These are phyloP conservation scores for Alternaria solani DNA, from an alignment of 2,329 filamentous ascomycete species.

Conservation along the genomic window DNA sequence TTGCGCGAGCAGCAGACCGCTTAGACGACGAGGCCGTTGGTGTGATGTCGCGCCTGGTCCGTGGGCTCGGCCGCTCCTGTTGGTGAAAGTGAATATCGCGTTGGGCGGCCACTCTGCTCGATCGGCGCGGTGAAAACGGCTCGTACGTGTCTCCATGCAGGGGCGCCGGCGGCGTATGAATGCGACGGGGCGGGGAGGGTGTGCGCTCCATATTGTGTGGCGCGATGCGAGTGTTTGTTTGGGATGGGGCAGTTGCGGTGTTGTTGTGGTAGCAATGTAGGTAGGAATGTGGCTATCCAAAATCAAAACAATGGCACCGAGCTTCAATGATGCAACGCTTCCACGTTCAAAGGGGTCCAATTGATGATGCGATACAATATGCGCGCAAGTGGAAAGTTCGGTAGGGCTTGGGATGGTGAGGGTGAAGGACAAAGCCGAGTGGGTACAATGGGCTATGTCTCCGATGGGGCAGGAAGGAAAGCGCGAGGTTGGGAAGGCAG, in stretches of 20 bases:
- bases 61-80: conserved; percentile 36
- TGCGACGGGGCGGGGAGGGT: conserved; percentile 65
- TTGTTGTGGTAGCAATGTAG: conserved; percentile 26
- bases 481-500: conserved; percentile 31
- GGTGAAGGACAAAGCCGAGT: conserved; percentile 22
- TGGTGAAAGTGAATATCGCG: conserved; percentile 47
- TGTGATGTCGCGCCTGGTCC: conserved; percentile 38
- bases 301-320: conserved; percentile 38
- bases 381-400: conserved; percentile 11
- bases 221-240: conserved; percentile 16
- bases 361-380: conserved; percentile 13
- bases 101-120: conserved; percentile 67
- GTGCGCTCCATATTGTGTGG: conserved; percentile 57
- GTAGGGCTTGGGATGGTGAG: conserved; percentile 23
- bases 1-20: conserved; percentile 47
- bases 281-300: conserved; percentile 24
- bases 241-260: conserved; percentile 17
- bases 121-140: conserved; percentile 74
- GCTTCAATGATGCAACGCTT: conserved; percentile 19
- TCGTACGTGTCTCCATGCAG: conserved; percentile 75
- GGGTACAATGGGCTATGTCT: conserved; percentile 25
- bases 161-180: conserved; percentile 74
- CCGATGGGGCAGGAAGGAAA: conserved; percentile 23
- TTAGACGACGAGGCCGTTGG: conserved; percentile 39
- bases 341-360: conserved; percentile 10